Evolutionary conservation across 2,329 filamentous ascomycete genomes (phyloP).

Genomic region (Lachnellula hyalina): DNA sequence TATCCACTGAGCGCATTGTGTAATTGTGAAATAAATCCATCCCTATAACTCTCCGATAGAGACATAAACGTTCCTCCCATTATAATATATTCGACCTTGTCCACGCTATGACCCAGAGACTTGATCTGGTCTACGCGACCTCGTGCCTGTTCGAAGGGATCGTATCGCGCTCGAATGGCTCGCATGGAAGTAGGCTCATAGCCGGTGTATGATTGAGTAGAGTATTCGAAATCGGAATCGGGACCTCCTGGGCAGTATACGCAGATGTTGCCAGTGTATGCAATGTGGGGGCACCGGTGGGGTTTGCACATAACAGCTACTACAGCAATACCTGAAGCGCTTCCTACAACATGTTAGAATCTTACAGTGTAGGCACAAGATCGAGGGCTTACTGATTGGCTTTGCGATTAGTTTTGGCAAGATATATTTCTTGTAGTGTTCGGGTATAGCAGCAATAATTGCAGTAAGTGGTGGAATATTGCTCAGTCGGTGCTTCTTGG

Average conservation of each 20-base stretch:
- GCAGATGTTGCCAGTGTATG: conserved; percentile 97
- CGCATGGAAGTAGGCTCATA: conserved; percentile 99
- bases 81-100: conserved; percentile 99
- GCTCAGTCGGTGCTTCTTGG: conserved; percentile 87
- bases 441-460: conserved; percentile 97
- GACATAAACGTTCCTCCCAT: conserved; percentile 99
- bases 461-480: conserved; percentile 88
- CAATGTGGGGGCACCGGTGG: conserved; percentile 94
- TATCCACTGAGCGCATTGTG: conserved; percentile 97
- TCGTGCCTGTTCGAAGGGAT: conserved; percentile 94
- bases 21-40: conserved; percentile 90
- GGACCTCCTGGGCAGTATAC: conserved; percentile 97
- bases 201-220: conserved; percentile 96
- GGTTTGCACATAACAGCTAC: conserved; percentile 99
- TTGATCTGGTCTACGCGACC: conserved; percentile 96
- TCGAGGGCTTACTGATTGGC: conserved; percentile 67
- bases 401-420: conserved; percentile 94
- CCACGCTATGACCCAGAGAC: conserved; percentile 89
- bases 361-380: not conserved
- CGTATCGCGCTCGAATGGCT: conserved; percentile 92
- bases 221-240: conserved; percentile 98
- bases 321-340: conserved; percentile 93
- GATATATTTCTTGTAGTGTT: conserved; percentile 99
- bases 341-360: conserved; percentile 48
- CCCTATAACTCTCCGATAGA: conserved; percentile 77